These are phyloP conservation scores for Taxawa tesnikishii DNA, from an alignment of 2,329 filamentous ascomycete species.

Conservation along the genomic window DNA sequence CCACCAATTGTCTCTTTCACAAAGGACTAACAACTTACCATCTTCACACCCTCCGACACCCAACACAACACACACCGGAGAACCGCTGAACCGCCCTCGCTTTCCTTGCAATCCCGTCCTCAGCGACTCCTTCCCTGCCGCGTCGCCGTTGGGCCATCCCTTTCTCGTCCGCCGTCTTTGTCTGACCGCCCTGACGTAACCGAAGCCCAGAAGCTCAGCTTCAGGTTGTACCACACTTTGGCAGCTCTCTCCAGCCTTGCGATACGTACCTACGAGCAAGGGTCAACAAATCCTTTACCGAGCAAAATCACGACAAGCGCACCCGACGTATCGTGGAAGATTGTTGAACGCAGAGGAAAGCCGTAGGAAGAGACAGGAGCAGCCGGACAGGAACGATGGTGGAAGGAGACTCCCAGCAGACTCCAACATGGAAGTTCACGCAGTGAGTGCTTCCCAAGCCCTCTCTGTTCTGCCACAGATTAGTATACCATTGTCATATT, in stretches of 20 bases:
- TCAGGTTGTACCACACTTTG: no score
- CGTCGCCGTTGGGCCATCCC: no score
- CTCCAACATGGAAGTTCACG: conserved; percentile 99
- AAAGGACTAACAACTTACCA: no score
- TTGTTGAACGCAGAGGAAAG: no score
- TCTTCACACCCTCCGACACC: no score
- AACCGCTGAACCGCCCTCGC: no score
- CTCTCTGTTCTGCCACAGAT: no score
- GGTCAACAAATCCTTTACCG: neutral
- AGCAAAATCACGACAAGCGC: neutral
- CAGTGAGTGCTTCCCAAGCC: conserved; percentile 64
- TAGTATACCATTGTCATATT: no score
- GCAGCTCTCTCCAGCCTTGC: neutral
- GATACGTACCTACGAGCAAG: neutral
- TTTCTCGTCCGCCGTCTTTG: neutral
- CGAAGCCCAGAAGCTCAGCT: neutral
- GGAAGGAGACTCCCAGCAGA: conserved; percentile 65
- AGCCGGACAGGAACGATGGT: conserved; percentile 57
- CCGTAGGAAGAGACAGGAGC: conserved; percentile 1
- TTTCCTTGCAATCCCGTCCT: no score
- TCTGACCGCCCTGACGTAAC: neutral
- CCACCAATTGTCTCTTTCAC: no score
- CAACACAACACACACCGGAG: no score
- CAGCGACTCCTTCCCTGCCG: no score
- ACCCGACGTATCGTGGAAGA: neutral